These are phyloP conservation scores for Diddensiella transvaalensis DNA, from an alignment of 805 yeast genomes.

Conservation along the genomic window DNA sequence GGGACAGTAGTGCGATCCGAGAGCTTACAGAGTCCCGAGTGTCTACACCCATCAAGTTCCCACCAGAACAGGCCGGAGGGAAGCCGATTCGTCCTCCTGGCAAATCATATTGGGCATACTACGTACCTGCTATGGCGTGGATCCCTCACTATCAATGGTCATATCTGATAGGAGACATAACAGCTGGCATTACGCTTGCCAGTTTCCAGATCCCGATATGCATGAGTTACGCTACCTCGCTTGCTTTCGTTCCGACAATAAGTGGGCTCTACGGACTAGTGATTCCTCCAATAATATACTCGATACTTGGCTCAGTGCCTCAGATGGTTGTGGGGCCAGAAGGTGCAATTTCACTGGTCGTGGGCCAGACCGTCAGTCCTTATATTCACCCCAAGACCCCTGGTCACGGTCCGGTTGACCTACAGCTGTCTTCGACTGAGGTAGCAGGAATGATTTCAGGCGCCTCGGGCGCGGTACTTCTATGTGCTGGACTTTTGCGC, in stretches of 20 bases:
- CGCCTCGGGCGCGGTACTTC: constrained; percentile 66
- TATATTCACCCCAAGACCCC: constrained; percentile 30
- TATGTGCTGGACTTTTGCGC: constrained; percentile 74
- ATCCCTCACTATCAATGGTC: constrained; percentile 39
- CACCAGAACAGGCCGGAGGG: not conserved
- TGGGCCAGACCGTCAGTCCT: constrained; percentile 75
- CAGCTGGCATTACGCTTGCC: constrained; percentile 85
- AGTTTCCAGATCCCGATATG: constrained; percentile 89
- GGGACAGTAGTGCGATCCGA: not conserved
- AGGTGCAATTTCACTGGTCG: constrained; percentile 78
- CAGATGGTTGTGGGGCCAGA: constrained; percentile 90
- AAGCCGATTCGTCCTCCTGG: constrained; percentile 10
- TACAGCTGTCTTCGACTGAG: constrained; percentile 44
- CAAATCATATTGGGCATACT: constrained; percentile 43
- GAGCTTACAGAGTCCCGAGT: not conserved
- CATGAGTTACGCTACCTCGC: constrained; percentile 75
- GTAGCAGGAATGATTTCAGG: constrained; percentile 67
- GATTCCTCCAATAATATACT: constrained; percentile 73
- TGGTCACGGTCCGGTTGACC: constrained; percentile 1
- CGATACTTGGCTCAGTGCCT: constrained; percentile 80
- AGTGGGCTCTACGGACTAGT: constrained; percentile 76
- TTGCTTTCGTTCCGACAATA: constrained; percentile 79
- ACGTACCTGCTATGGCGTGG: constrained; percentile 58
- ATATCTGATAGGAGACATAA: constrained; percentile 54
- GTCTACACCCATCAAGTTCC: not conserved